Evolutionary conservation across 2,329 filamentous ascomycete species (phyloP), one percentile per base, ranked within the genome.

Genomic region (Periglandula ipomoeae): DNA sequence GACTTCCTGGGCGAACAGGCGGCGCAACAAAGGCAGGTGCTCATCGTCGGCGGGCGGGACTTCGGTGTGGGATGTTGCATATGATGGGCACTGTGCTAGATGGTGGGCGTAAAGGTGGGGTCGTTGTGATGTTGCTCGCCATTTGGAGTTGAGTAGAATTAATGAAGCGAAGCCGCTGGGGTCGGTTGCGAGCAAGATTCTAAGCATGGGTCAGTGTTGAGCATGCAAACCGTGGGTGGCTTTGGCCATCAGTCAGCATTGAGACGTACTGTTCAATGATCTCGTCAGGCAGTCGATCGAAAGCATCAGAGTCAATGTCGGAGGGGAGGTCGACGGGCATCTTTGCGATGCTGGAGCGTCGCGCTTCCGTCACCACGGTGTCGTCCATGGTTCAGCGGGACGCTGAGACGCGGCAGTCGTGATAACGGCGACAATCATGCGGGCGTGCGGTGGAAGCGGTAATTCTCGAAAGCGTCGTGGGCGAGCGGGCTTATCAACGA

Each of bases 161-260:
- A 86, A 74, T 34, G 82, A 85, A 40, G 82, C 82, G 64, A 85
- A 86, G 51, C 74, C 75, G 62, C 79, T 76, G 42, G 82, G 74
- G 53, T 81, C 79, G 54, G 78, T 72, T 34, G 72, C 69, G 55
- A 72, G 70, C 34, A 85, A 71, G 56, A 85, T 84, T 57, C 82
- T 85, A 56, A 6, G n/a, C 37, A 4, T 24, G 32, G 13, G 26
- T n/a, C 9, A 20, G 44, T 40, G 3, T 26, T 46, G 6, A 27
- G 27, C 37, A 32, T 11, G 15, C 35, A 5, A n/a, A n/a, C n/a
- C n/a, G n/a, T n/a, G 23, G 48, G 47, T 15, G 45, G 23, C 26
- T 17, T 26, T 19, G n/a, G n/a, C 6, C 34, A 39, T 30, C 19
- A 24, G 30, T 30, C 19, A 44, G 42, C 30, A 22, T 35, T 6